Conservation (phyloP, 2,329 filamentous ascomycete genomes). For the Plenodomus tracheiphilus region DNA sequence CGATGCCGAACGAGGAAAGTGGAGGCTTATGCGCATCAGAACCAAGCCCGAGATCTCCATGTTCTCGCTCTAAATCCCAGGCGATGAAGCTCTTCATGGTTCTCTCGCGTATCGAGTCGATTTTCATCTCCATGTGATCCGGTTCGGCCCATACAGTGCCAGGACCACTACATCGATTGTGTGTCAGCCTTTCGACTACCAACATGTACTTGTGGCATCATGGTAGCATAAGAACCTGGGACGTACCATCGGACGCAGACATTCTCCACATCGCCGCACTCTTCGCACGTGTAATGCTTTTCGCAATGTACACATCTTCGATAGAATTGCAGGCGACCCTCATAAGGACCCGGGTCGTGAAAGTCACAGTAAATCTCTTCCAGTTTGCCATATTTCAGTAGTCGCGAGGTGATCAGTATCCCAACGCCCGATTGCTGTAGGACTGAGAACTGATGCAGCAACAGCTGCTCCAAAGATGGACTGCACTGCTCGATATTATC, state of each 20-base stretch:
- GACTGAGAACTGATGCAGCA: constrained; percentile 13
- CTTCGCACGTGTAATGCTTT: not conserved
- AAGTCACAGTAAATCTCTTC: constrained; percentile 12
- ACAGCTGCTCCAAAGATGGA: constrained; percentile 11
- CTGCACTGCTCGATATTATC: constrained; percentile 24
- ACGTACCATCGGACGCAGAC: constrained; percentile 1
- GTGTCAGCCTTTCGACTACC: not conserved
- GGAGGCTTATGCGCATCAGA: constrained; percentile 11
- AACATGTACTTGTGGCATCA: not conserved
- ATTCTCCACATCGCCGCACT: not conserved
- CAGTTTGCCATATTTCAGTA: constrained; percentile 11
- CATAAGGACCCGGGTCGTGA: constrained; percentile 3
- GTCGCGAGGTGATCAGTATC: constrained; percentile 21
- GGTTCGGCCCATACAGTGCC: constrained; percentile 7
- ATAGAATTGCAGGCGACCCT: constrained; percentile 1
- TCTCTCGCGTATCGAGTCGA: constrained; percentile 4
- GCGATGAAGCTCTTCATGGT: constrained; percentile 13
- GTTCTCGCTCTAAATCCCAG: constrained; percentile 24
- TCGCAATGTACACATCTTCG: not conserved
- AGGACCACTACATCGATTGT: not conserved
- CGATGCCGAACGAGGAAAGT: constrained; percentile 14
- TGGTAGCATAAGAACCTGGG: not conserved
- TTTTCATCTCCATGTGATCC: constrained; percentile 11
- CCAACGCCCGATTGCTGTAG: constrained; percentile 10
- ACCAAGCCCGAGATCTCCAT: constrained; percentile 19